These are phyloP conservation scores for Blastomyces percursus DNA, from an alignment of 2,329 filamentous ascomycete genomes.

Conservation along the genomic window DNA sequence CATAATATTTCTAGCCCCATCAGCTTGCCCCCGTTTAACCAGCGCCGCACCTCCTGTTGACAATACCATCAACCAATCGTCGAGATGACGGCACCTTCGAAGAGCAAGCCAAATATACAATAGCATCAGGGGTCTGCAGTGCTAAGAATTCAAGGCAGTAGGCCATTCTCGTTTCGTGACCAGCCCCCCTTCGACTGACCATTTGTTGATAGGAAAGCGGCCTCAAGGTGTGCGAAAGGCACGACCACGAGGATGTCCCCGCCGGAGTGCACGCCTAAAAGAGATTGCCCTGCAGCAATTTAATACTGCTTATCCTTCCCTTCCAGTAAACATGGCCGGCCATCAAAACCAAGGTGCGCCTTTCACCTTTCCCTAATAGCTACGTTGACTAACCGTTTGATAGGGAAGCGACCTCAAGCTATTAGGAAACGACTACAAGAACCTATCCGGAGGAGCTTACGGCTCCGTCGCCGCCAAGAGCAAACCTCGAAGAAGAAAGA, in stretches of 20 bases:
- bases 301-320: not conserved
- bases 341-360: not conserved
- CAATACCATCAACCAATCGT: not conserved
- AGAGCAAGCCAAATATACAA: not conserved
- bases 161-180: not conserved
- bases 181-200: not conserved
- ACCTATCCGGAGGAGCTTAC: not conserved
- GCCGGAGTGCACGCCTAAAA: not conserved
- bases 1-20: not conserved
- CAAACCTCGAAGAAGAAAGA: not conserved
- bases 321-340: not conserved
- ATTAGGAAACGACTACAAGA: not conserved
- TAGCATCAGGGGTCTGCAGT: not conserved
- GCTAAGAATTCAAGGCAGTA: not conserved
- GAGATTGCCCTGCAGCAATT: not conserved
- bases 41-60: not conserved
- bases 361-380: not conserved
- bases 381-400: not conserved
- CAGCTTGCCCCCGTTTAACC: not conserved
- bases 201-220: not conserved
- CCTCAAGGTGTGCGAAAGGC: not conserved
- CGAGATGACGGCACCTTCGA: not conserved
- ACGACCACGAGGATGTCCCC: not conserved
- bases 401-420: not conserved
- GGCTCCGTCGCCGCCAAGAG: not conserved